phyloP scores from a whole-genome alignment of 768 basidiomycete species.

The Suillus americanus region DNA sequence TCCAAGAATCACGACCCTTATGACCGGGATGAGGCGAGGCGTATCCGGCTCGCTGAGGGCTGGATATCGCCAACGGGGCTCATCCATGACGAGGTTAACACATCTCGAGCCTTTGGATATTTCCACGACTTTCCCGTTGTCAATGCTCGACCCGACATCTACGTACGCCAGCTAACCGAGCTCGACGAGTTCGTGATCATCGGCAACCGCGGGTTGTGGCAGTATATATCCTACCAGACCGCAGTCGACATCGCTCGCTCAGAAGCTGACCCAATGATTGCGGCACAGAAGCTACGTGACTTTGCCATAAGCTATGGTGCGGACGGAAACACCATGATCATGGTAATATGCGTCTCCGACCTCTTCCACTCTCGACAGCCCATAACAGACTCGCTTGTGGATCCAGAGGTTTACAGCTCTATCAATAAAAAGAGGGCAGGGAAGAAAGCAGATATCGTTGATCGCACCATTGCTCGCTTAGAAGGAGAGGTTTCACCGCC shows the following conservation, averaged over 20 bases:
- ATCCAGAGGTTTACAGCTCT: conserved; percentile 33
- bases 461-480: conserved; percentile 62
- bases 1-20: conserved; percentile 89
- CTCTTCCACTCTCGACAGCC: conserved; percentile 61
- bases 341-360: conserved; percentile 87
- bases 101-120: conserved; percentile 93
- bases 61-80: conserved; percentile 91
- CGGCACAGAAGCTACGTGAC: conserved; percentile 95
- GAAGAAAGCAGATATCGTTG: conserved; percentile 51
- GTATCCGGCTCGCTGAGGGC: conserved; percentile 91
- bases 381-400: conserved; percentile 31
- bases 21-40: conserved; percentile 75
- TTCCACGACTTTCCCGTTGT: conserved; percentile 87
- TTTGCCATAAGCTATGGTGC: conserved; percentile 97
- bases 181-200: conserved; percentile 96
- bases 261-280: conserved; percentile 78
- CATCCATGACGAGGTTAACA: conserved; percentile 88
- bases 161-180: conserved; percentile 65
- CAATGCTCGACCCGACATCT: conserved; percentile 84
- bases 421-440: conserved; percentile 29
- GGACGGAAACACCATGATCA: conserved; percentile 93
- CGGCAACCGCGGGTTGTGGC: conserved; percentile 92
- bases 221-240: conserved; percentile 89
- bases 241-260: conserved; percentile 93
- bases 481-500: conserved; percentile 83